Conservation (phyloP, 495 filamentous ascomycete species). For the Lophiostoma macrostomum region DNA sequence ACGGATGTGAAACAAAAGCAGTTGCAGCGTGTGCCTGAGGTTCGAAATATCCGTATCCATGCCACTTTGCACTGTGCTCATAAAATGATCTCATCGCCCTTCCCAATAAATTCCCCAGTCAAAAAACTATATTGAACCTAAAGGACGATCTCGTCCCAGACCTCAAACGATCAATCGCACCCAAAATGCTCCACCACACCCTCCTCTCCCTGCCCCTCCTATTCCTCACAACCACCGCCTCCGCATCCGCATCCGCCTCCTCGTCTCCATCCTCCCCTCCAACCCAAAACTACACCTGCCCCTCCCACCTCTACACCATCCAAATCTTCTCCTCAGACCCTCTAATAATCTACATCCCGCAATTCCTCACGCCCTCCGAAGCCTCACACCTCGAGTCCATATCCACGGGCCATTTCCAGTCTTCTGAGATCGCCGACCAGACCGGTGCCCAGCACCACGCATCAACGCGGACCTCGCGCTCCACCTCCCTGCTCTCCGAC, state of each 20-base stretch:
- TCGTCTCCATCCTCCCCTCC: constrained; percentile 2
- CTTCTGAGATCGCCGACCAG: constrained; percentile 23
- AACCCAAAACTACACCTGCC: constrained; percentile 27
- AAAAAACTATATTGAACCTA: too few relatives aligned
- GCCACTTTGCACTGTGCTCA: background rate
- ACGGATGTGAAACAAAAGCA: constrained; percentile 1
- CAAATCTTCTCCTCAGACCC: constrained; percentile 54
- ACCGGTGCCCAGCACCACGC: constrained; percentile 17
- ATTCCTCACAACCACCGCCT: background rate
- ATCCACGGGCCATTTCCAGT: constrained; percentile 12
- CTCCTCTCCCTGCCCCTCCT: background rate
- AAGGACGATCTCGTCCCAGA: too few relatives aligned
- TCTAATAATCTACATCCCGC: constrained; percentile 54
- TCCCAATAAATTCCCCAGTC: too few relatives aligned
- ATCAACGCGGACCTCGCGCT: constrained; percentile 18
- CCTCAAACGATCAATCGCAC: too few relatives aligned
- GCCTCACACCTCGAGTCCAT: constrained; percentile 35
- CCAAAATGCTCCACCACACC: background rate
- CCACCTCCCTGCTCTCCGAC: constrained; percentile 15
- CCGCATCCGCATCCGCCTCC: background rate
- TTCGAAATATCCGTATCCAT: constrained; percentile 6
- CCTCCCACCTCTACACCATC: constrained; percentile 44
- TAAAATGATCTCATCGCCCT: too few relatives aligned
- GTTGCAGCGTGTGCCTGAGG: too few relatives aligned
- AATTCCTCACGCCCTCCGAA: constrained; percentile 44